Conservation (phyloP, 139 green algal genomes). For the Chlorella sp. region DNA sequence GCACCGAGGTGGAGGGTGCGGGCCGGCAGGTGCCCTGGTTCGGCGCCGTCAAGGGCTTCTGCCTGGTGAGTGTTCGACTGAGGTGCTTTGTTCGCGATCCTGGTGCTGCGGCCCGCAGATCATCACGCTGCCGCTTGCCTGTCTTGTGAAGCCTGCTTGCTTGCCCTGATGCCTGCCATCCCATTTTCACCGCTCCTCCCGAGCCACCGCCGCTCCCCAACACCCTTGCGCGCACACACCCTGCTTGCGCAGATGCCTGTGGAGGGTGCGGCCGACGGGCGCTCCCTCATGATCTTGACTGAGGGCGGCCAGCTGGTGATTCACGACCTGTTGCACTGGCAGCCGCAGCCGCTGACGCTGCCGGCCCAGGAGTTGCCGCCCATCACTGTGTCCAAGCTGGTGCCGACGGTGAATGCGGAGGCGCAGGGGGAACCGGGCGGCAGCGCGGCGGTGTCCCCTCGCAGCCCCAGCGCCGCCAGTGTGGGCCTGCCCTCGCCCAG, state of each 20-base stretch:
- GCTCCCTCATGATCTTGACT: conserved; percentile 67
- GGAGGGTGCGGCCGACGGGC: not conserved
- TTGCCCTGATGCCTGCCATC: no score
- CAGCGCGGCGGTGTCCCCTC: not conserved
- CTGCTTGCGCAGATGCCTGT: conserved; percentile 21
- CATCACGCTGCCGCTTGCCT: no score
- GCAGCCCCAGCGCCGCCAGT: not conserved
- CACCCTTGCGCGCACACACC: no score
- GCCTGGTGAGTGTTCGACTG: conserved; percentile 23
- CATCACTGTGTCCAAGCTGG: conserved; percentile 35
- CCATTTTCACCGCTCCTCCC: no score
- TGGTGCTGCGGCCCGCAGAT: no score
- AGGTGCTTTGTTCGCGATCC: no score
- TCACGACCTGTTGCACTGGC: conserved; percentile 56
- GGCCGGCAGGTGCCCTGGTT: conserved; percentile 71
- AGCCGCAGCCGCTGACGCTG: conserved; percentile 59
- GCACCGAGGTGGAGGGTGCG: not conserved
- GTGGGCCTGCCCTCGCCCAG: not conserved
- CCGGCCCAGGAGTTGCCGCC: conserved; percentile 62
- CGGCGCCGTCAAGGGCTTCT: conserved; percentile 61
- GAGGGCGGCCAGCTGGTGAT: conserved; percentile 78
- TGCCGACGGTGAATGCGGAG: conserved; percentile 17
- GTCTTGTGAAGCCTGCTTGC: no score
- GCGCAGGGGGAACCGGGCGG: not conserved
- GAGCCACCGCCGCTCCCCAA: no score